phyloP scores from a whole-genome alignment of 164 flowering plant species.

The Nymphaea thermarum region DNA sequence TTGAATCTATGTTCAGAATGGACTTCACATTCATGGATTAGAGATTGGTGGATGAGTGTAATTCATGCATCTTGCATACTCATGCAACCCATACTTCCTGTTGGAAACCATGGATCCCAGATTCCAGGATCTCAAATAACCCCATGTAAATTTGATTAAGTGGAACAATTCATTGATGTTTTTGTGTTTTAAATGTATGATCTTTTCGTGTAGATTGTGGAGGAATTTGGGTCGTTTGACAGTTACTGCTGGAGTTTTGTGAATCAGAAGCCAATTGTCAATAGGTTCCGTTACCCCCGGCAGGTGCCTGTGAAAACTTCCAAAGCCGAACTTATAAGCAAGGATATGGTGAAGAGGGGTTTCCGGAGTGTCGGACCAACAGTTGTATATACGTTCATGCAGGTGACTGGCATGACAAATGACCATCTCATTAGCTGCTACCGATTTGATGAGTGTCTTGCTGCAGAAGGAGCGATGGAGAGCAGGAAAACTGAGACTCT shows the following conservation, averaged over 20 bases:
- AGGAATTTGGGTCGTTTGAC: conserved; percentile 25
- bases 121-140: not conserved
- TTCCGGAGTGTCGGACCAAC: conserved; percentile 29
- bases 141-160: not conserved
- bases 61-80: no score
- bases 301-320: conserved; percentile 28
- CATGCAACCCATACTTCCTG: no score
- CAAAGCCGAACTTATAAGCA: conserved; percentile 30
- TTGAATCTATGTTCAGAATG: no score
- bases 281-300: conserved; percentile 25
- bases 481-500: not conserved
- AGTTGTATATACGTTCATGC: conserved; percentile 29
- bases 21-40: no score
- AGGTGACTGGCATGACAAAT: conserved; percentile 27
- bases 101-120: no score
- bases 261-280: conserved; percentile 21
- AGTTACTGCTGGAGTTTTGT: conserved; percentile 27
- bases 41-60: no score
- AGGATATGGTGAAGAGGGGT: conserved; percentile 27
- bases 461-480: not conserved
- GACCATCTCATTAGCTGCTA: conserved; percentile 28
- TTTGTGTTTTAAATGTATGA: not conserved
- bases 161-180: not conserved
- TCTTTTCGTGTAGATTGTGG: conserved; percentile 12
- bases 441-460: conserved; percentile 21